These are phyloP conservation scores for Spathaspora girioi DNA, from an alignment of 805 yeast species.

Conservation along the genomic window DNA sequence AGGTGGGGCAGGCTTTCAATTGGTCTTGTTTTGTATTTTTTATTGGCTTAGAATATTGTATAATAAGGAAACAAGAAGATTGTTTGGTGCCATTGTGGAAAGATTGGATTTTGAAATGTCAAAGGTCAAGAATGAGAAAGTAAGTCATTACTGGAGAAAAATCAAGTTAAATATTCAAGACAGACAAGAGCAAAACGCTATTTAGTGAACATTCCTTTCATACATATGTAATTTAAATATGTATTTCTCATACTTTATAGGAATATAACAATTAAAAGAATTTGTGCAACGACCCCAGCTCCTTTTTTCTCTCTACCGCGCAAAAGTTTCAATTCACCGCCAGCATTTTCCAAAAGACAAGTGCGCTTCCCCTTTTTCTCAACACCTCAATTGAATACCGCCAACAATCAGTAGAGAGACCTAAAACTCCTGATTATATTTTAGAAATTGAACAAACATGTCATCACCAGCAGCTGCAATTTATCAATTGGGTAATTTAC, in stretches of 20 bases:
- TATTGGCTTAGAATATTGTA: slow-evolving; percentile 71
- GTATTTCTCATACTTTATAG: too few species aligned
- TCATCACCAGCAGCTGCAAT: slow-evolving; percentile 27
- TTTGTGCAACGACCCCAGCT: too few species aligned
- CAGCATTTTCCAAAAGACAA: background rate
- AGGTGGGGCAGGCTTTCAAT: slow-evolving; percentile 67
- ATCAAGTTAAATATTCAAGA: slow-evolving; percentile 25
- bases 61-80: slow-evolving; percentile 43
- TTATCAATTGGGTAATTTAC: slow-evolving; percentile 72
- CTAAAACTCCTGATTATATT: slow-evolving; percentile 13
- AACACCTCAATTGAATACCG: background rate
- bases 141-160: slow-evolving; percentile 34
- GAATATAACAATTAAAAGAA: too few species aligned
- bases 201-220: background rate
- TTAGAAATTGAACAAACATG: slow-evolving; percentile 9
- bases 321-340: background rate
- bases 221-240: too few species aligned
- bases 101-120: slow-evolving; percentile 42
- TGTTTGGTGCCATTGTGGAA: slow-evolving; percentile 38
- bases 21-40: slow-evolving; percentile 53
- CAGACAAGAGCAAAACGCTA: slow-evolving; percentile 14
- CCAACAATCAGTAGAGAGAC: slow-evolving; percentile 20
- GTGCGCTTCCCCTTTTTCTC: background rate
- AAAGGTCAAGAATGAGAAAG: slow-evolving; percentile 43
- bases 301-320: background rate